These are phyloP conservation scores for Fusarium nematophilum DNA, from an alignment of 2,329 filamentous ascomycete genomes.

Conservation along the genomic window DNA sequence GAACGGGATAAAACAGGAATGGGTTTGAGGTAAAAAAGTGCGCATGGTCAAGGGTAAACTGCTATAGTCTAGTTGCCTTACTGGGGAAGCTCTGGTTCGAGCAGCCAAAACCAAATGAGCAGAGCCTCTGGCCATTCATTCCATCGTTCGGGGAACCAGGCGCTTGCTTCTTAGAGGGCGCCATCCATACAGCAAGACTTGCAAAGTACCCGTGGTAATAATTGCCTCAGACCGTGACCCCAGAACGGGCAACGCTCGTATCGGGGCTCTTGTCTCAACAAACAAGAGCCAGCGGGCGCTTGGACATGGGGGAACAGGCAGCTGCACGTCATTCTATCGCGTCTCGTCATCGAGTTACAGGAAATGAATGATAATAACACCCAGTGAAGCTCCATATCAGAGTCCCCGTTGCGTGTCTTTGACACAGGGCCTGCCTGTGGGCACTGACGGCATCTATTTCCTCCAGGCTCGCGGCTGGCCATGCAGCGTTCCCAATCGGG, in stretches of 20 bases:
- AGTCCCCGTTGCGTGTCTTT: conserved; percentile 25
- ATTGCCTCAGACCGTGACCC: conserved; percentile 27
- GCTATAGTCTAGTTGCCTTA: conserved; percentile 20
- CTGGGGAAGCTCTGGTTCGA: conserved; percentile 21
- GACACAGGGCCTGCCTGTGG: conserved; percentile 28
- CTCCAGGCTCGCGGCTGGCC: conserved; percentile 11
- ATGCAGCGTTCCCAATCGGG: conserved; percentile 40
- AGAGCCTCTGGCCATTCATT: conserved; percentile 33
- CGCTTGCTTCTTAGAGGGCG: conserved; percentile 11
- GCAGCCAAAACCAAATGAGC: conserved; percentile 26
- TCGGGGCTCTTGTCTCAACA: conserved; percentile 12
- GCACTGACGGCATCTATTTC: conserved; percentile 12
- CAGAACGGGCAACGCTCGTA: conserved; percentile 2
- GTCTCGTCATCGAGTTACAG: conserved; percentile 11
- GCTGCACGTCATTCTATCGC: conserved; percentile 31
- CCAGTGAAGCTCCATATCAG: conserved; percentile 30
- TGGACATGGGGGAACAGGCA: conserved; percentile 22
- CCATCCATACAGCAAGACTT: conserved; percentile 15
- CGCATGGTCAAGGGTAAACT: conserved; percentile 23
- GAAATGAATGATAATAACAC: conserved; percentile 21
- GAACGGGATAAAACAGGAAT: conserved; percentile 28
- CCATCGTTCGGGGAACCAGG: conserved; percentile 12
- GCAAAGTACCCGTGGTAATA: conserved; percentile 15
- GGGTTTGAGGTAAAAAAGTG: conserved; percentile 12
- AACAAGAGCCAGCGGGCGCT: conserved; percentile 24